Base-by-base conservation (phyloP, 1,139 yeast genomes). In the Yamadazyma pseudoaaseri region DNA sequence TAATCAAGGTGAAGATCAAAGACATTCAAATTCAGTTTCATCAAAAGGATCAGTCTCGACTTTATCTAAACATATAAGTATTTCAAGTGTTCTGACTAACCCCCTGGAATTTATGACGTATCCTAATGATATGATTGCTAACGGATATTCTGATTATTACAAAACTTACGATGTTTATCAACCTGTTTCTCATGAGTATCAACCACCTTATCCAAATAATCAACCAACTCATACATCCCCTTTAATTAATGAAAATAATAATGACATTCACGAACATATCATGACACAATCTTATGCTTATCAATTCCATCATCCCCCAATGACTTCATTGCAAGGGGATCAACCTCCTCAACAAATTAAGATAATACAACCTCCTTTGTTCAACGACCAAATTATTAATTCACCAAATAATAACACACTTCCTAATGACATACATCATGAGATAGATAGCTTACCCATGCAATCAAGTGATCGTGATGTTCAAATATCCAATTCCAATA, bases 321-420 rank as follows among this genome's bases (percentile, higher is more conserved):
- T 23, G 21, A n/a, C 31, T 6, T 23, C 17, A 9, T 23, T 22
- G n/a, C 15, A 24, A n/a, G n/a, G n/a, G n/a, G 18, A 20, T 16
- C 32, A 29, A 24, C 16, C 27, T 6, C 32, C 27, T n/a, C 32
- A 29, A 16, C 32, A 23, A 14, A 29, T 29, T 11, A 24, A 29
- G 13, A 23, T 29, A 23, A 29, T 29, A n/a, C 32, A 29, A 12
- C 32, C 32, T 5, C 32, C 32, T 23, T 23, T 29, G 6, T 29
- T 29, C 17, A 29, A 29, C 17, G 16, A 12, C 10, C 6, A 6
- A 10, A 7, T 7, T 18, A 10, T 18, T 10, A 7, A 18, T 7
- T 10, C 7, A 7, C 7, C 7, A 18, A 18, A 18, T 10, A 18
- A 18, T 18, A 18, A 18, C 10, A 18, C 21, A 7, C n/a, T n/a